Conservation (phyloP, 768 basidiomycete species). For the Tricholomella constricta region DNA sequence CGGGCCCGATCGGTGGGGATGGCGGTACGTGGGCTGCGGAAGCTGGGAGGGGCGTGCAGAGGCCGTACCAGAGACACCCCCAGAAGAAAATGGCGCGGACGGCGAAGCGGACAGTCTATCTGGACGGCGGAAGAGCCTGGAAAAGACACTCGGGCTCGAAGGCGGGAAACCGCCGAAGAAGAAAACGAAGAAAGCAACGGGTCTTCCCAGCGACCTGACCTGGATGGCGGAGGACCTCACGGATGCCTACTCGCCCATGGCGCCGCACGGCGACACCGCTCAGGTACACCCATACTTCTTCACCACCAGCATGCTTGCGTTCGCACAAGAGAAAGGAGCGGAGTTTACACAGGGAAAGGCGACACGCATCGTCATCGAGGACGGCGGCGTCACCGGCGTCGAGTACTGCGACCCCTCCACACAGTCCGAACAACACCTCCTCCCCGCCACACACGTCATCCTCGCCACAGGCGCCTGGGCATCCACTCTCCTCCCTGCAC, state of each 20-base stretch:
- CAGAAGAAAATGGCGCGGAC: conserved; percentile 29
- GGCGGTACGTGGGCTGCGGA: conserved; percentile 73
- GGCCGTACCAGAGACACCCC: conserved; percentile 17
- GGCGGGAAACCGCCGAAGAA: conserved; percentile 22
- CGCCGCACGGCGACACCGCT: conserved; percentile 57
- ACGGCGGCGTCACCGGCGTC: conserved; percentile 51
- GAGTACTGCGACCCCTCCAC: conserved; percentile 33
- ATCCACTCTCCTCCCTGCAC: conserved; percentile 50
- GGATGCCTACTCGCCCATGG: conserved; percentile 62
- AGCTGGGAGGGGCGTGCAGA: conserved; percentile 72
- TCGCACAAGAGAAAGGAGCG: conserved; percentile 59
- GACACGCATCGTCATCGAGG: conserved; percentile 40
- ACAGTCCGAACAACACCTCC: conserved; percentile 23
- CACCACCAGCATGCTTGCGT: conserved; percentile 68
- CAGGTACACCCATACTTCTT: conserved; percentile 80
- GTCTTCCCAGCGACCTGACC: conserved; percentile 50
- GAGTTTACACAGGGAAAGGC: conserved; percentile 48
- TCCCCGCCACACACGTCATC: conserved; percentile 69
- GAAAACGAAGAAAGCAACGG: conserved; percentile 27
- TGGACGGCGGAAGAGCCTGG: conserved; percentile 42
- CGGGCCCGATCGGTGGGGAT: conserved; percentile 80
- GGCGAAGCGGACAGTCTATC: conserved; percentile 17
- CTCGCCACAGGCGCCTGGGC: conserved; percentile 91
- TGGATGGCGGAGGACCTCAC: conserved; percentile 65
- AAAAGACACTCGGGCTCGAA: conserved; percentile 55